Conservation (phyloP, 2,329 filamentous ascomycete species). For the Aspergillus unguis region DNA sequence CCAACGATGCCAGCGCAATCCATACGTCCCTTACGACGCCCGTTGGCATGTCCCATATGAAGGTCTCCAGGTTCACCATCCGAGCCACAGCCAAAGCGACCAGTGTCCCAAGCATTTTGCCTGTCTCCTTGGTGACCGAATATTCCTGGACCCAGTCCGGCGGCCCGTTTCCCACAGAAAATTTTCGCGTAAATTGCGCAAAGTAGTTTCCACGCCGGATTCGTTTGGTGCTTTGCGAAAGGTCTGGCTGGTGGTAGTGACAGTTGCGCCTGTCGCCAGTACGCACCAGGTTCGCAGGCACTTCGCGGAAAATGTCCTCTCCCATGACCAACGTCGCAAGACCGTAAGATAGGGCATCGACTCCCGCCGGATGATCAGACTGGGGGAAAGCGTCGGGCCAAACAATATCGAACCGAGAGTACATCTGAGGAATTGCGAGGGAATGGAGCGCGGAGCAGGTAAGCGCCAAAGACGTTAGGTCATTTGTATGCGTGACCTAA, state of each 20-base stretch:
- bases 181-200: conserved; percentile 74
- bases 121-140: conserved; percentile 75
- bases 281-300: conserved; percentile 29
- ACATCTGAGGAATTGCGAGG: conserved; percentile 73
- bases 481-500: conserved; percentile 76
- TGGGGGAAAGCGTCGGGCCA: conserved; percentile 72
- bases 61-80: conserved; percentile 78
- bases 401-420: conserved; percentile 81
- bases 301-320: conserved; percentile 57
- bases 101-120: conserved; percentile 83
- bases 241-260: conserved; percentile 17
- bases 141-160: conserved; percentile 77
- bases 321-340: conserved; percentile 76
- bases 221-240: conserved; percentile 8
- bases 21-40: conserved; percentile 78
- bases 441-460: conserved; percentile 74
- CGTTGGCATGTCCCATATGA: conserved; percentile 87
- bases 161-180: conserved; percentile 80
- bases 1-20: conserved; percentile 70
- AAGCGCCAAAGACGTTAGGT: conserved; percentile 72
- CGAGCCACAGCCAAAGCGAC: conserved; percentile 75
- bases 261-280: conserved; percentile 33
- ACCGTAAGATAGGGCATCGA: conserved; percentile 80
- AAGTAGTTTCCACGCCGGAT: conserved; percentile 67
- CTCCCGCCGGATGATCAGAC: conserved; percentile 65